These are phyloP conservation scores for Piloderma croceum DNA, from an alignment of 768 basidiomycete genomes.

Conservation along the genomic window DNA sequence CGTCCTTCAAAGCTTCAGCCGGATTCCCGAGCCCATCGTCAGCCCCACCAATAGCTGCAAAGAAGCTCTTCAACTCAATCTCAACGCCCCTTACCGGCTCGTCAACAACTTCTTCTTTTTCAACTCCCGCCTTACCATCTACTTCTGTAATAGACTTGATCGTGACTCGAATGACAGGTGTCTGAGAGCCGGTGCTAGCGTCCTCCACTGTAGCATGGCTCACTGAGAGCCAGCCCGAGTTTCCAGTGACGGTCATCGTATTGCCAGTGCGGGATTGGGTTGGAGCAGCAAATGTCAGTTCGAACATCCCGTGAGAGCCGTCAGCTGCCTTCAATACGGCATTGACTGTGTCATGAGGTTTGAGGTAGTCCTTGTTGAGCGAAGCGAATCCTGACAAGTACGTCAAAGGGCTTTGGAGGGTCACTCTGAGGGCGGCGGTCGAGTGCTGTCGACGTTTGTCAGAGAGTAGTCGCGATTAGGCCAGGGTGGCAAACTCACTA, in stretches of 20 bases:
- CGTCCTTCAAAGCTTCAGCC: conserved; percentile 59
- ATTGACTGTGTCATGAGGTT: conserved; percentile 77
- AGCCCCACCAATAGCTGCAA: conserved; percentile 46
- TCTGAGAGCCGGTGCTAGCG: conserved; percentile 2
- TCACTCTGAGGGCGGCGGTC: conserved; percentile 53
- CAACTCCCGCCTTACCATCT: conserved; percentile 30
- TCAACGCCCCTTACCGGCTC: conserved; percentile 47
- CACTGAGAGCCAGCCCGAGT: conserved; percentile 54
- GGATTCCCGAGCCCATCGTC: conserved; percentile 54
- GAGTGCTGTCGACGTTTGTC: conserved; percentile 45
- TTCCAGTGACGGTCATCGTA: conserved; percentile 53
- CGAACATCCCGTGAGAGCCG: conserved; percentile 49
- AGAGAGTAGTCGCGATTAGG: neutral
- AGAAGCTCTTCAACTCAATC: conserved; percentile 54
- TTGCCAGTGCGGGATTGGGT: conserved; percentile 33
- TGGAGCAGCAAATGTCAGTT: conserved; percentile 61
- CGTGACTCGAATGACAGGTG: conserved; percentile 29
- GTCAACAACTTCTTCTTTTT: conserved; percentile 43
- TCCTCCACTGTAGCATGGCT: conserved; percentile 26
- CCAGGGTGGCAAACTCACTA: conserved; percentile 39
- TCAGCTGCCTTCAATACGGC: conserved; percentile 41
- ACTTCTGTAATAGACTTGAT: conserved; percentile 29
- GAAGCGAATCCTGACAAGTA: conserved; percentile 61
- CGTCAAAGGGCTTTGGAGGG: conserved; percentile 48
- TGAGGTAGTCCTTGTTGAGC: conserved; percentile 64